These are phyloP conservation scores for Primulina huaijiensis DNA, from an alignment of 257 asterid genomes.

Conservation along the genomic window DNA sequence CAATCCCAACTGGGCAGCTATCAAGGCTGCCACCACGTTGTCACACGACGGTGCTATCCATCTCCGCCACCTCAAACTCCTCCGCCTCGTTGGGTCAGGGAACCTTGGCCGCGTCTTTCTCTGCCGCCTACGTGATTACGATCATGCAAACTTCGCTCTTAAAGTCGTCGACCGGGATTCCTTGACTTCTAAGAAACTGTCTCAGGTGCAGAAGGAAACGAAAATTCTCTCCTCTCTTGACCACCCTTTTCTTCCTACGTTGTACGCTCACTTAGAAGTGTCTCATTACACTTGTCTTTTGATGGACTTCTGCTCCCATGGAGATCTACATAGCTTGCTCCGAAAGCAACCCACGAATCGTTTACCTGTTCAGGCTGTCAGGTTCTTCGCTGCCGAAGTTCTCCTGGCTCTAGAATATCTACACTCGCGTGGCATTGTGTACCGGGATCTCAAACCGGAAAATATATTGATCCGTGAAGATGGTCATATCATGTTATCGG, in stretches of 20 bases:
- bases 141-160: conserved; percentile 77
- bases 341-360: conserved; percentile 59
- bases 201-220: conserved; percentile 77
- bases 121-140: conserved; percentile 79
- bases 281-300: conserved; percentile 80
- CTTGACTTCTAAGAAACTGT: conserved; percentile 53
- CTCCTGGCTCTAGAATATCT: conserved; percentile 69
- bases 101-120: conserved; percentile 92
- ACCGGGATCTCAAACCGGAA: conserved; percentile 81
- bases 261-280: conserved; percentile 73
- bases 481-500: conserved; percentile 80
- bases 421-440: conserved; percentile 70
- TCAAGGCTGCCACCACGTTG: conserved; percentile 60
- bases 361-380: conserved; percentile 48
- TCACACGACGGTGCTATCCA: conserved; percentile 75
- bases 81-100: conserved; percentile 79
- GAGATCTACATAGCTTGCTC: conserved; percentile 75
- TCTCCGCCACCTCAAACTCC: conserved; percentile 82
- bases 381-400: conserved; percentile 75
- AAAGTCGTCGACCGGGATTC: conserved; percentile 78
- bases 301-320: conserved; percentile 78
- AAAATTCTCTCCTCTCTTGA: conserved; percentile 62
- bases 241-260: conserved; percentile 84
- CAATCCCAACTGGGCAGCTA: conserved; percentile 69
- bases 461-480: conserved; percentile 74